Percentiles rank a stretch among this genome's conserved stretches.
Evolutionary conservation across 495 filamentous ascomycete species (phyloP).

Genomic region (Xylaria scruposa): DNA sequence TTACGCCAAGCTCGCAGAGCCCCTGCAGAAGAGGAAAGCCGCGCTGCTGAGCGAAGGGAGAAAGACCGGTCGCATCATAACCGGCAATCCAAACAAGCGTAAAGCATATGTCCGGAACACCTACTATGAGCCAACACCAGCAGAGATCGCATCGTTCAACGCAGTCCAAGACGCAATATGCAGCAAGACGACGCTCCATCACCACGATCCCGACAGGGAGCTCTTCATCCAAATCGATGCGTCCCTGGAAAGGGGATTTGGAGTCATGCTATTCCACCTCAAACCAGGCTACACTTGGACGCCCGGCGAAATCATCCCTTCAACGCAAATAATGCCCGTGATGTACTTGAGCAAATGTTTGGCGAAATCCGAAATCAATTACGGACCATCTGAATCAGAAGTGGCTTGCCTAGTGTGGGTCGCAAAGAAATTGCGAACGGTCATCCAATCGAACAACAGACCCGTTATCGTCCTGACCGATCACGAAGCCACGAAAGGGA

Average conservation of each 20-base stretch:
- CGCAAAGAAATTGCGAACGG: neutral
- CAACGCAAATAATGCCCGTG: neutral
- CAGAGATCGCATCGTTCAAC: neutral
- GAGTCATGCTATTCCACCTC: neutral
- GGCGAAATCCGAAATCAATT: neutral
- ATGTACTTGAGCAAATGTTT: neutral
- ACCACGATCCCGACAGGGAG: neutral
- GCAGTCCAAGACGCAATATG: neutral
- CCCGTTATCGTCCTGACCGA: neutral
- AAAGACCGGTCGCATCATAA: neutral
- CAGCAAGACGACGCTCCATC: neutral
- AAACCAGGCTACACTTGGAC: neutral
- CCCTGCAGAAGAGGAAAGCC: neutral
- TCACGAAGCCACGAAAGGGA: neutral
- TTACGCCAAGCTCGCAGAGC: neutral
- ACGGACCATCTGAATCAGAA: neutral
- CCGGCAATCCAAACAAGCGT: neutral
- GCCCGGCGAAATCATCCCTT: neutral
- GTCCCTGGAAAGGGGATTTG: neutral
- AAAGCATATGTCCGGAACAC: neutral
- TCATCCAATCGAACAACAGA: neutral
- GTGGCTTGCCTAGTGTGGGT: neutral
- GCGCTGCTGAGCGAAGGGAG: neutral
- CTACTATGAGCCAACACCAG: neutral
- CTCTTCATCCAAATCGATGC: neutral